Evolutionary conservation across 192 early-diverging fungal species (phyloP).

Genomic region (Linnemannia exigua): DNA sequence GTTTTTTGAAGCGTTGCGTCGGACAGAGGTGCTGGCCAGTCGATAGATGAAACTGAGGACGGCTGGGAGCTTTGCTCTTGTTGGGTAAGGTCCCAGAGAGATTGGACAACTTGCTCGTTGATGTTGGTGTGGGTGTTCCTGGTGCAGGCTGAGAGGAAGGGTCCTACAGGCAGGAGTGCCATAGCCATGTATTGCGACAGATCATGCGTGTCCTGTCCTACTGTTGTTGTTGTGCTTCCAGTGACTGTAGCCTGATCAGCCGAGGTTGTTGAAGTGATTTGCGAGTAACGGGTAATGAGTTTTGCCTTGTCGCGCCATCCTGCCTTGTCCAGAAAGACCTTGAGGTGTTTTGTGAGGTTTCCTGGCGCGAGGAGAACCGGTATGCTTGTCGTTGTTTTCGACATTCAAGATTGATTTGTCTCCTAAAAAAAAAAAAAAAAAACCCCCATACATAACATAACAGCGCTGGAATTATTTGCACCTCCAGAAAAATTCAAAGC

Average conservation of each 20-base stretch:
- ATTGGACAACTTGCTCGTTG: no score
- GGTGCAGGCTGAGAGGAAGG: not conserved
- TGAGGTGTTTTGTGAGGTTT: slow-evolving; percentile 40
- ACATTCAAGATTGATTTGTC: no score
- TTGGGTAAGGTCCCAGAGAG: slow-evolving; percentile 19
- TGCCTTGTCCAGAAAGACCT: slow-evolving; percentile 35
- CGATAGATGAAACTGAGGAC: not conserved
- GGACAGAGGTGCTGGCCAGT: slow-evolving; percentile 18
- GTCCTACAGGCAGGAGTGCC: slow-evolving; percentile 21
- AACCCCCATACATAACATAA: no score
- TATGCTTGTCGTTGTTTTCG: slow-evolving; percentile 12
- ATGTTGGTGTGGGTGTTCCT: not conserved
- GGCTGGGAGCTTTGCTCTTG: not conserved
- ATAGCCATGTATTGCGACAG: slow-evolving; percentile 36
- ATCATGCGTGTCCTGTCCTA: slow-evolving; percentile 1
- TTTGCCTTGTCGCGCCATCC: slow-evolving; percentile 46
- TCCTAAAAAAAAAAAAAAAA: not conserved
- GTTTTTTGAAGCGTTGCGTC: slow-evolving; percentile 24
- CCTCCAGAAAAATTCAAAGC: slow-evolving; percentile 3
- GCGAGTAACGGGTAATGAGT: slow-evolving; percentile 37
- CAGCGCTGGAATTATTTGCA: not conserved
- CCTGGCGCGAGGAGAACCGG: slow-evolving; percentile 41
- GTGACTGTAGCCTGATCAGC: not conserved
- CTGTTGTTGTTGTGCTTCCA: not conserved
- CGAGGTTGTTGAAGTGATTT: slow-evolving; percentile 6